Conservation (phyloP, 2,329 filamentous ascomycete species). For the Xylariaceae sp. region DNA sequence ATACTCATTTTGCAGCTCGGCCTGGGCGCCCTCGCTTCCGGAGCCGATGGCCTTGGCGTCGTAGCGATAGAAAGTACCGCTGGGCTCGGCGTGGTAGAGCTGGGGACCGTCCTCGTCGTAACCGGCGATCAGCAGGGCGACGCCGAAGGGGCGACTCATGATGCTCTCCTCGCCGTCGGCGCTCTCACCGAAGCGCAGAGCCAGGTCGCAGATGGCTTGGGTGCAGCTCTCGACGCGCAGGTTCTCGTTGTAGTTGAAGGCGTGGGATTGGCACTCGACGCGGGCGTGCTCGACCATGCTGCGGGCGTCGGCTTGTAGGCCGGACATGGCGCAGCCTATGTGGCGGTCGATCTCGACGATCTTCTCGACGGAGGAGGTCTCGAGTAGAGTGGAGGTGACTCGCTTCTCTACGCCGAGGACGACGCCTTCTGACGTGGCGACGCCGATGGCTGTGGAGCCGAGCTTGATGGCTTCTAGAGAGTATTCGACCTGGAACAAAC, state of each 20-base stretch:
- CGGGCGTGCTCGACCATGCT: conserved; percentile 98
- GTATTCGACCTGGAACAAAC: conserved; percentile 99
- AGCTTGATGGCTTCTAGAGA: conserved; percentile 99
- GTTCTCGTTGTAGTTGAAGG: conserved; percentile 96
- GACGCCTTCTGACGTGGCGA: conserved; percentile 91
- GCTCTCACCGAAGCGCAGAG: conserved; percentile 92
- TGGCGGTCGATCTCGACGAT: conserved; percentile 99
- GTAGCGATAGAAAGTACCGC: conserved; percentile 97
- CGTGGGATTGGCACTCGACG: conserved; percentile 94
- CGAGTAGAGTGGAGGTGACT: conserved; percentile 93
- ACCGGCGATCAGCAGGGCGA: conserved; percentile 91
- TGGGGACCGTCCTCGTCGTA: conserved; percentile 96
- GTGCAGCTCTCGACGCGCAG: conserved; percentile 96
- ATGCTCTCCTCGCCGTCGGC: conserved; percentile 98
- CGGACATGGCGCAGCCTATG: conserved; percentile 98
- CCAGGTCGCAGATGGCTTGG: conserved; percentile 96
- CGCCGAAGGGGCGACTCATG: conserved; percentile 96
- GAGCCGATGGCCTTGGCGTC: conserved; percentile 98
- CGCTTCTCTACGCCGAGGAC: conserved; percentile 98
- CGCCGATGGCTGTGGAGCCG: conserved; percentile 95
- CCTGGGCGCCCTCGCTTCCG: conserved; percentile 94
- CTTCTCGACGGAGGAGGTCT: conserved; percentile 98
- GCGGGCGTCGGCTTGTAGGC: conserved; percentile 93
- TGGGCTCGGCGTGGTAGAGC: conserved; percentile 96
- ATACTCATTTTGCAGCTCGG: conserved; percentile 97